phyloP scores from a whole-genome alignment of 108 stramenopile genomes.

The Aurantiochytrium sp. region DNA sequence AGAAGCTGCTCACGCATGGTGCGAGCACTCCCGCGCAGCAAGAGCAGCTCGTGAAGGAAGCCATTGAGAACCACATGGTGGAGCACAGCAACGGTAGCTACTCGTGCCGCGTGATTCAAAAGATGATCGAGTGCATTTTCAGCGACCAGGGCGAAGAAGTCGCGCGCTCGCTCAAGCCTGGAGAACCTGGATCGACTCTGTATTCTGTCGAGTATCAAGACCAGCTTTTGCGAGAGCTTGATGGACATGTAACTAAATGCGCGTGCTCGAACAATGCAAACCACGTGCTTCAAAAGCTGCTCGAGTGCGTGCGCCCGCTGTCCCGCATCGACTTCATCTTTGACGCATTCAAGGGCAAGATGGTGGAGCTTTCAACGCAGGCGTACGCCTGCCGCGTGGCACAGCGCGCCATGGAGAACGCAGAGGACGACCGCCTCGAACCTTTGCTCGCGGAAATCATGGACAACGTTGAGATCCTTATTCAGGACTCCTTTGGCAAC shows the following conservation, averaged over 20 bases:
- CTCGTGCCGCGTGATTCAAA: background rate
- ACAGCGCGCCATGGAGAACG: conserved; percentile 87
- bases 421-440: conserved; percentile 66
- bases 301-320: background rate
- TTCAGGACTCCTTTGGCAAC: conserved; percentile 91
- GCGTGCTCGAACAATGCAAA: background rate
- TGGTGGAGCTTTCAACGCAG: conserved; percentile 85
- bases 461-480: conserved; percentile 77
- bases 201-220: conserved; percentile 3
- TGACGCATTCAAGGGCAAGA: conserved; percentile 77
- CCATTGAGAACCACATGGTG: background rate
- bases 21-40: conserved; percentile 5
- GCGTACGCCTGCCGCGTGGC: conserved; percentile 95
- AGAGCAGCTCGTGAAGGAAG: background rate
- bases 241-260: background rate
- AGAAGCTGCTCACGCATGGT: background rate
- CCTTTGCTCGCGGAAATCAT: conserved; percentile 76
- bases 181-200: background rate
- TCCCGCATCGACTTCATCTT: conserved; percentile 64
- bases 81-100: background rate
- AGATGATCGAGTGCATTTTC: background rate
- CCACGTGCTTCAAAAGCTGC: background rate
- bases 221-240: background rate
- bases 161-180: background rate
- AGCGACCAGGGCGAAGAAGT: background rate